These are phyloP conservation scores for Tuctoria greenei DNA, from an alignment of 176 grass and related monocot genomes.

Conservation along the genomic window DNA sequence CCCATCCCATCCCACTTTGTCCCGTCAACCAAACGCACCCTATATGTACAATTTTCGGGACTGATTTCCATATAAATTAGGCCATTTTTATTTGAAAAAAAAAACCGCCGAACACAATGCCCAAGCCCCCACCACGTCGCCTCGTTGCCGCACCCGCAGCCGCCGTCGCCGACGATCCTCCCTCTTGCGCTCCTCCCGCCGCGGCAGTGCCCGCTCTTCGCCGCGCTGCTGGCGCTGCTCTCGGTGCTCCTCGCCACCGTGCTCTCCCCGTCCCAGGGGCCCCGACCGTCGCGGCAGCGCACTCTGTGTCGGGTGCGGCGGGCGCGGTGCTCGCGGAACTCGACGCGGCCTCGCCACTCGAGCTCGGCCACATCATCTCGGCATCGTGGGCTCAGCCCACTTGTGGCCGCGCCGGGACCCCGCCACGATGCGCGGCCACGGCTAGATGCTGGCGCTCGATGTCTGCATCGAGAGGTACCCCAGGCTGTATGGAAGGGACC, in stretches of 20 bases:
- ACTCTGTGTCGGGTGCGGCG: constrained; percentile 12
- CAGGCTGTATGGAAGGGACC: constrained; percentile 84
- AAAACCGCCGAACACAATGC: constrained; percentile 47
- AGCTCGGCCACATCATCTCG: constrained; percentile 70
- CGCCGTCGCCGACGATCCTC: too few species aligned
- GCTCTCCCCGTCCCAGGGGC: constrained; percentile 14
- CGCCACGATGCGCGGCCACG: constrained; percentile 64
- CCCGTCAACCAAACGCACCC: too few species aligned
- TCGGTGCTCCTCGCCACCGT: constrained; percentile 43
- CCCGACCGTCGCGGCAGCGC: neutral
- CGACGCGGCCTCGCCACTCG: constrained; percentile 37
- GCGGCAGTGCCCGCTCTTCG: constrained; percentile 27
- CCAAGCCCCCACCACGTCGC: constrained; percentile 47
- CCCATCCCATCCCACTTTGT: too few species aligned
- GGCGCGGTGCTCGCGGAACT: neutral
- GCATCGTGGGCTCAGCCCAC: constrained; percentile 83
- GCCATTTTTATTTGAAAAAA: too few species aligned
- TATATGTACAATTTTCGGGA: too few species aligned
- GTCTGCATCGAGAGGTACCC: constrained; percentile 94
- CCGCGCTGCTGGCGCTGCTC: constrained; percentile 36
- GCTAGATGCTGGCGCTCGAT: constrained; percentile 67
- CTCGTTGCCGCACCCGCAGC: constrained; percentile 12
- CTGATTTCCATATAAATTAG: too few species aligned
- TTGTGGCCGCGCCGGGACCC: constrained; percentile 84
- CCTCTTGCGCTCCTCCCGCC: constrained; percentile 49